These are phyloP conservation scores for Candida maesae DNA, from an alignment of 805 yeast genomes.

Conservation along the genomic window DNA sequence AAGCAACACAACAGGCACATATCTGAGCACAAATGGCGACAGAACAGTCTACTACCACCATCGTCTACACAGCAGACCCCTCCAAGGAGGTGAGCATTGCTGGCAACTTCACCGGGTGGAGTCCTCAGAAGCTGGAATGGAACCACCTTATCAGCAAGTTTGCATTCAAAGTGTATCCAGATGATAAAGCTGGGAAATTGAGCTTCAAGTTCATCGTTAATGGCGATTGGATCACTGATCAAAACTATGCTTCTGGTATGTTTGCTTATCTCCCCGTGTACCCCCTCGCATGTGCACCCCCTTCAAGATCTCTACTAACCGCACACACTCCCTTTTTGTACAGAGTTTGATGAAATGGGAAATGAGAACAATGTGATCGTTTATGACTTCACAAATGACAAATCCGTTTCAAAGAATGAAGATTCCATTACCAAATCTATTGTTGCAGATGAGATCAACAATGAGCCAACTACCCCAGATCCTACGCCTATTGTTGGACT, in stretches of 20 bases:
- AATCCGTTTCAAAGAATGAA: not conserved
- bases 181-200: constrained; percentile 20
- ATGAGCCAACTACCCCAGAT: constrained; percentile 29
- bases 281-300: too few species aligned
- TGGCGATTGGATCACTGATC: constrained; percentile 20
- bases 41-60: not conserved
- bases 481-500: constrained; percentile 24
- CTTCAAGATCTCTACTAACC: constrained; percentile 20
- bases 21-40: not conserved
- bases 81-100: constrained; percentile 30
- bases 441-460: constrained; percentile 2
- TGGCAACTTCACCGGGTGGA: constrained; percentile 37
- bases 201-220: constrained; percentile 26
- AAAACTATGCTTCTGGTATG: constrained; percentile 23
- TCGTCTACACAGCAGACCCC: constrained; percentile 14
- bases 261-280: not conserved
- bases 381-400: constrained; percentile 13
- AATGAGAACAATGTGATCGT: constrained; percentile 36
- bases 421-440: constrained; percentile 8
- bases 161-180: constrained; percentile 15
- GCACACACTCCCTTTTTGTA: constrained; percentile 18
- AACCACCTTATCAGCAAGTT: constrained; percentile 3
- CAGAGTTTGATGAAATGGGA: constrained; percentile 33
- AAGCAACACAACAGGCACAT: not conserved
- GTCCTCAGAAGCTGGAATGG: constrained; percentile 16